phyloP scores from a whole-genome alignment of 345 rosid species.

The Cochlearia excelsa region DNA sequence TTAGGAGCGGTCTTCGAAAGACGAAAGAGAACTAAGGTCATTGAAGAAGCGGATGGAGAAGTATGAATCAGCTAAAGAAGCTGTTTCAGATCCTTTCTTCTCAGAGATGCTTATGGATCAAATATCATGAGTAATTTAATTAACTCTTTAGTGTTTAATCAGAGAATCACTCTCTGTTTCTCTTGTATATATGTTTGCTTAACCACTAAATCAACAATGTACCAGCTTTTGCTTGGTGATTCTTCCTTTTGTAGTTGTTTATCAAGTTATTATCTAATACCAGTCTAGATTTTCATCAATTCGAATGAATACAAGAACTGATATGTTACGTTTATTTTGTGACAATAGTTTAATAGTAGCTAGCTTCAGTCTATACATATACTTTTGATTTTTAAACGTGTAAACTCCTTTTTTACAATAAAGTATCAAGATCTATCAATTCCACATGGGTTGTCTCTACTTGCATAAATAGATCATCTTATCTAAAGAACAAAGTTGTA shows the following conservation, averaged over 20 bases:
- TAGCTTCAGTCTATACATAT: conserved; percentile 22
- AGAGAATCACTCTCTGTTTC: neutral
- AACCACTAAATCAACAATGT: conserved; percentile 16
- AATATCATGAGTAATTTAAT: conserved; percentile 15
- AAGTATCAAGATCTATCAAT: conserved; percentile 26
- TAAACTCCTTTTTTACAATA: conserved; percentile 24
- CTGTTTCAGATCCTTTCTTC: conserved; percentile 72
- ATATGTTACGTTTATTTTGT: conserved; percentile 9
- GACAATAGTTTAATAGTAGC: conserved; percentile 20
- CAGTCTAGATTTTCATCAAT: conserved; percentile 9
- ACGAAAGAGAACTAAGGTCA: conserved; percentile 75
- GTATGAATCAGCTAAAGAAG: conserved; percentile 75
- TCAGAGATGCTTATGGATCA: conserved; percentile 46
- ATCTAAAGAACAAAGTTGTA: conserved; percentile 27
- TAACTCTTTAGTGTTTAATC: conserved; percentile 12
- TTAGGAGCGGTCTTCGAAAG: conserved; percentile 64
- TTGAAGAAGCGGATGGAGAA: conserved; percentile 74
- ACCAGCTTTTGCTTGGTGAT: conserved; percentile 10
- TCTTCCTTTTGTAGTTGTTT: conserved; percentile 11
- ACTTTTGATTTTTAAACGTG: conserved; percentile 20
- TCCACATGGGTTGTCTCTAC: conserved; percentile 39
- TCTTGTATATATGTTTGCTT: conserved; percentile 14
- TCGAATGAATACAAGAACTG: conserved; percentile 17
- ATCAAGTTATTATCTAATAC: conserved; percentile 1
- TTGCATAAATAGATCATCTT: conserved; percentile 37